Evolutionary conservation across 306 rosid genomes (phyloP).

Genomic region (Malus fusca): DNA sequence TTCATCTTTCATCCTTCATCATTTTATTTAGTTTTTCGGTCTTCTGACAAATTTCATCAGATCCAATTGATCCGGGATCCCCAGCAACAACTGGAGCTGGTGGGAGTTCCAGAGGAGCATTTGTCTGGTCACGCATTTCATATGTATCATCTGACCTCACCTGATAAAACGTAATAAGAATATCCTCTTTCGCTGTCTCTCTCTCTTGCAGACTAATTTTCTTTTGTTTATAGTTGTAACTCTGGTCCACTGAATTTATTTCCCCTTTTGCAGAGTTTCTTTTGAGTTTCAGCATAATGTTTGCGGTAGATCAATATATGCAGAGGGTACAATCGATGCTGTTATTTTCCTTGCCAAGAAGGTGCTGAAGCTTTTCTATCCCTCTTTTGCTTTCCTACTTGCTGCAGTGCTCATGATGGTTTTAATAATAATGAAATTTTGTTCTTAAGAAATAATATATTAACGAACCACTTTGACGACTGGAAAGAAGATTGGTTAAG

Average conservation of each 20-base stretch:
- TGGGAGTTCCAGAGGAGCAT: constrained; percentile 92
- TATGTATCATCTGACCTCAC: constrained; percentile 82
- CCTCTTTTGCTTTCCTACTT: constrained; percentile 5
- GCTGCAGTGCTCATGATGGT: not conserved
- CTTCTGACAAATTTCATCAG: constrained; percentile 26
- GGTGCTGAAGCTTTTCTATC: constrained; percentile 34
- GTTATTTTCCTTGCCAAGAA: constrained; percentile 75
- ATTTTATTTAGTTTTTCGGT: not conserved
- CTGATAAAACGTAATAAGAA: constrained; percentile 56
- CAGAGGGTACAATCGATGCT: constrained; percentile 89
- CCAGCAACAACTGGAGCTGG: constrained; percentile 65
- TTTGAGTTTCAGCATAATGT: constrained; percentile 96
- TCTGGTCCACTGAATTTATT: not conserved
- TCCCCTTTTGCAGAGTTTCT: constrained; percentile 57
- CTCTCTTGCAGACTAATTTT: not conserved
- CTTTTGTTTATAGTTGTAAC: not conserved
- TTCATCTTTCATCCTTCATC: not conserved
- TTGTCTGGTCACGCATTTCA: constrained; percentile 81
- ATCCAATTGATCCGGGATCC: constrained; percentile 82
- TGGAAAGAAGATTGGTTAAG: not conserved
- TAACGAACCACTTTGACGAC: not conserved
- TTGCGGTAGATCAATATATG: constrained; percentile 92
- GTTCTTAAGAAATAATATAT: not conserved
- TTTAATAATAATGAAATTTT: not conserved
- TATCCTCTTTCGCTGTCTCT: constrained; percentile 8